phyloP scores from a whole-genome alignment of 2,329 filamentous ascomycete species.

The Orbilia javanica region DNA sequence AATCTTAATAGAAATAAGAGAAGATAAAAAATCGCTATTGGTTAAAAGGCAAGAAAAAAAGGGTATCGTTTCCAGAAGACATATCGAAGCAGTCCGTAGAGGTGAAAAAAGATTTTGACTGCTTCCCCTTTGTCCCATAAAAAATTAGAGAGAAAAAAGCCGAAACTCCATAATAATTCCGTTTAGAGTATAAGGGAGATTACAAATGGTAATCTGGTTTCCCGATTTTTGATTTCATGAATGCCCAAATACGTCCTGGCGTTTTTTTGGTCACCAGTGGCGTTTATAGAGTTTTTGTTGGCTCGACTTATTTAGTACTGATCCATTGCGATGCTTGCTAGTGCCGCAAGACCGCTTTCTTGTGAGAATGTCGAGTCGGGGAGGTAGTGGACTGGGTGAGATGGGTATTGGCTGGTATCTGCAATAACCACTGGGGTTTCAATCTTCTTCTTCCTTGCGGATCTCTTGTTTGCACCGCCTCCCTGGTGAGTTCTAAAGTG shows the following conservation, averaged over 20 bases:
- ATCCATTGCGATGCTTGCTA: slow-evolving; percentile 62
- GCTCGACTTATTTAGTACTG: slow-evolving; percentile 45
- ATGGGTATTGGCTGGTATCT: slow-evolving; percentile 54
- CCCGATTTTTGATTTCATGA: slow-evolving; percentile 15
- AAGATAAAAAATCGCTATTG: slow-evolving; percentile 32
- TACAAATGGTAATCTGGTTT: slow-evolving; percentile 28
- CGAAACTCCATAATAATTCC: slow-evolving; percentile 36
- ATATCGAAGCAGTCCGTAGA: slow-evolving; percentile 10
- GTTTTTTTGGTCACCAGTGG: slow-evolving; percentile 30
- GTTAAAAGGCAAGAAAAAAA: slow-evolving; percentile 45
- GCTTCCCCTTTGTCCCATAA: slow-evolving; percentile 34
- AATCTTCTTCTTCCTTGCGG: slow-evolving; percentile 61
- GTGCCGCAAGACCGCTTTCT: slow-evolving; percentile 61
- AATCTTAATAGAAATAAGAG: slow-evolving; percentile 14
- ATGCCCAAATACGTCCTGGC: slow-evolving; percentile 5
- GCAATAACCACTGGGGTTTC: slow-evolving; percentile 55
- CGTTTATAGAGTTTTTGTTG: slow-evolving; percentile 28
- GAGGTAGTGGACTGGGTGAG: slow-evolving; percentile 58
- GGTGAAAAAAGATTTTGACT: not conserved
- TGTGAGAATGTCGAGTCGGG: slow-evolving; percentile 60
- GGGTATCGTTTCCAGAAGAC: slow-evolving; percentile 54
- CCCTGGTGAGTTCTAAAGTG: slow-evolving; percentile 62
- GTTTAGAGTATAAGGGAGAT: slow-evolving; percentile 26
- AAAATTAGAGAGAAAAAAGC: slow-evolving; percentile 31
- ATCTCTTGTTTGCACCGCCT: slow-evolving; percentile 61